phyloP scores from a whole-genome alignment of 2,329 filamentous ascomycete species.

The Fusarium sarcochroum region DNA sequence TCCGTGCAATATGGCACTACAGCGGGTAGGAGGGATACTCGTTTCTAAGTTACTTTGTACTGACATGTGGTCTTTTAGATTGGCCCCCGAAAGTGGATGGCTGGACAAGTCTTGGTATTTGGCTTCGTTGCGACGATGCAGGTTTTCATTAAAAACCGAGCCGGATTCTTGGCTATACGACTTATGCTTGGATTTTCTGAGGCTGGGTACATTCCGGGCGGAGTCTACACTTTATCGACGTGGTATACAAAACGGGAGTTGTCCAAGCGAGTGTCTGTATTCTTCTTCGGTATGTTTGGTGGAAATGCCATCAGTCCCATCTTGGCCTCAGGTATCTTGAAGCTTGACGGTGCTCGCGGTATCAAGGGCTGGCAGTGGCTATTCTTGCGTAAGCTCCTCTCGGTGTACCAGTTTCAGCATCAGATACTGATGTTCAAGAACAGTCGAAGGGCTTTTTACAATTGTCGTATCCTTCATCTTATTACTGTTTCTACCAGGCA shows the following conservation, averaged over 20 bases:
- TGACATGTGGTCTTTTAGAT: background rate
- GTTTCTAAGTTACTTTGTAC: too few species aligned
- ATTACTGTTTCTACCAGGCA: constrained; percentile 6
- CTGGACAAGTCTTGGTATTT: constrained; percentile 63
- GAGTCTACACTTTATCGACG: constrained; percentile 65
- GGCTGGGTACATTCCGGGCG: constrained; percentile 66
- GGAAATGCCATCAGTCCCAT: constrained; percentile 64
- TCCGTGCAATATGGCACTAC: constrained; percentile 63
- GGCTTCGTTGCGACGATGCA: constrained; percentile 63
- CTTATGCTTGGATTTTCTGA: constrained; percentile 63
- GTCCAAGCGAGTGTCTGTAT: constrained; percentile 62
- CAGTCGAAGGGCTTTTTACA: constrained; percentile 57
- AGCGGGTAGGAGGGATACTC: constrained; percentile 39
- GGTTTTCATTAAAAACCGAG: constrained; percentile 57
- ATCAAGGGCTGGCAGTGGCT: constrained; percentile 66
- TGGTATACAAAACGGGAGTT: constrained; percentile 65
- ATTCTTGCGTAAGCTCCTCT: constrained; percentile 57
- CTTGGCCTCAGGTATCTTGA: constrained; percentile 63
- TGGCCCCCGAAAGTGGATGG: constrained; percentile 59
- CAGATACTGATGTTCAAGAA: background rate
- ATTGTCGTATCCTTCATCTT: constrained; percentile 4
- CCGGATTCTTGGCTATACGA: constrained; percentile 61
- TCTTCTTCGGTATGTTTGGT: constrained; percentile 69
- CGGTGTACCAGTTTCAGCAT: background rate
- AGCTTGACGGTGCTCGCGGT: constrained; percentile 57